Evolutionary conservation across 2,329 filamentous ascomycete genomes (phyloP).

Genomic region (Sclerotinia sclerotiorum): DNA sequence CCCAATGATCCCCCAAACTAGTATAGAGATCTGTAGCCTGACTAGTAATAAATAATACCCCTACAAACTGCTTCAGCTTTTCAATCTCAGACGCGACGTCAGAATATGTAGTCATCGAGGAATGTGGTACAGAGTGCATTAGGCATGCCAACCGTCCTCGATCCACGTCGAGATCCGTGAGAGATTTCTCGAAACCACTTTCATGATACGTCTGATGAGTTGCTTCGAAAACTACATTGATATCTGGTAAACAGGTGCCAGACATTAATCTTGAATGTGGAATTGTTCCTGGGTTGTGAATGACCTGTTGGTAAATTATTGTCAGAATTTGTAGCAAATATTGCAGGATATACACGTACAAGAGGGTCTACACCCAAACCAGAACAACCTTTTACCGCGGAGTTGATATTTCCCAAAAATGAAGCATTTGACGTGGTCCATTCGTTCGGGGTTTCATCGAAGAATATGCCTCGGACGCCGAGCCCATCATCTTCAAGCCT

Average conservation of each 20-base stretch:
- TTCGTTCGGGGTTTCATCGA: conserved; percentile 29
- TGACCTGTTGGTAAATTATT: conserved; percentile 15
- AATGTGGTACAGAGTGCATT: conserved; percentile 21
- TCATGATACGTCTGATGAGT: conserved; percentile 17
- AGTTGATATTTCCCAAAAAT: conserved; percentile 23
- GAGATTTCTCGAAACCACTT: conserved; percentile 16
- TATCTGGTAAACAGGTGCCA: conserved; percentile 25
- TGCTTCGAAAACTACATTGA: conserved; percentile 26
- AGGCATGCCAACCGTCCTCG: conserved; percentile 20
- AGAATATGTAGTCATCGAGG: conserved; percentile 16
- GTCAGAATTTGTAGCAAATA: neutral
- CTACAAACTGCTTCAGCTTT: conserved; percentile 10
- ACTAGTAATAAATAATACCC: conserved; percentile 18
- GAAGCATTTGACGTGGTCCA: conserved; percentile 20
- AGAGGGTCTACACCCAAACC: conserved; percentile 22
- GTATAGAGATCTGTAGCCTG: conserved; percentile 18
- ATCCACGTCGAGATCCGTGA: conserved; percentile 14
- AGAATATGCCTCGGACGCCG: conserved; percentile 28
- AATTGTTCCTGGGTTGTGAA: conserved; percentile 29
- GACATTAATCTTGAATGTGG: conserved; percentile 19
- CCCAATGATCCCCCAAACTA: conserved; percentile 19
- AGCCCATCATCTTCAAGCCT: conserved; percentile 22
- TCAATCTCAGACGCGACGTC: conserved; percentile 10
- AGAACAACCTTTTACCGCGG: conserved; percentile 20
- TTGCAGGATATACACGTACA: conserved; percentile 17